Percentiles rank a stretch among this genome's conserved stretches.
These are phyloP conservation scores for Lojkania enalia DNA, from an alignment of 2,329 filamentous ascomycete species.

Conservation along the genomic window DNA sequence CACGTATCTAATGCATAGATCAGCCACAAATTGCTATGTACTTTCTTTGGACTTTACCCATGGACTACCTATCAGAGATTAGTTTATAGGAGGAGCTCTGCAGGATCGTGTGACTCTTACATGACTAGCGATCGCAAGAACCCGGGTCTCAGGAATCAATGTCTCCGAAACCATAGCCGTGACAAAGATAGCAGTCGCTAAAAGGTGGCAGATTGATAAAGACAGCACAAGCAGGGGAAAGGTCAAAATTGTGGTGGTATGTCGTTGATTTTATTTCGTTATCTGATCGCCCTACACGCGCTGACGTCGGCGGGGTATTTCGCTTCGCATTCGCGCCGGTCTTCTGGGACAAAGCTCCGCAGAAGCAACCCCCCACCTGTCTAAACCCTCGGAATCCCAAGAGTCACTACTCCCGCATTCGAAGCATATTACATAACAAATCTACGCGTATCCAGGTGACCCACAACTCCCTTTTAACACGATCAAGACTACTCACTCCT, in stretches of 20 bases:
- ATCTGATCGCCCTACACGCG: slow-evolving; percentile 36
- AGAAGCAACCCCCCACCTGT: slow-evolving; percentile 15
- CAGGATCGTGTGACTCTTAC: slow-evolving; percentile 59
- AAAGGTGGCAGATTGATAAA: not conserved
- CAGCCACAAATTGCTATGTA: slow-evolving; percentile 16
- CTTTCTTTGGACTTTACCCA: slow-evolving; percentile 59
- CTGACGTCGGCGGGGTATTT: slow-evolving; percentile 42
- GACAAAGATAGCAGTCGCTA: slow-evolving; percentile 13
- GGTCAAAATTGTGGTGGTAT: slow-evolving; percentile 19
- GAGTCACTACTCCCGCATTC: slow-evolving; percentile 29
- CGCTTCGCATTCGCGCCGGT: slow-evolving; percentile 26
- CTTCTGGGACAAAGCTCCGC: slow-evolving; percentile 15
- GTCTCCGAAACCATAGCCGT: slow-evolving; percentile 39
- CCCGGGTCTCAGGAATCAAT: slow-evolving; percentile 64
- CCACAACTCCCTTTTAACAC: too few relatives aligned
- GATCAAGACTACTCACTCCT: too few relatives aligned
- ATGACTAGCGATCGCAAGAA: slow-evolving; percentile 92
- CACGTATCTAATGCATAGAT: slow-evolving; percentile 70
- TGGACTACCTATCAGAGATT: slow-evolving; percentile 64
- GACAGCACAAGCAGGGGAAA: not conserved
- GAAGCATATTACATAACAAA: slow-evolving; percentile 25
- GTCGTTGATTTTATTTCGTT: slow-evolving; percentile 37
- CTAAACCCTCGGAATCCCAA: too few relatives aligned
- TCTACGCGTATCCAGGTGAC: too few relatives aligned
- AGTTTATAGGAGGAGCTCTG: slow-evolving; percentile 22